phyloP scores from a whole-genome alignment of 192 early-diverging fungal species.

The Dispira parvispora region DNA sequence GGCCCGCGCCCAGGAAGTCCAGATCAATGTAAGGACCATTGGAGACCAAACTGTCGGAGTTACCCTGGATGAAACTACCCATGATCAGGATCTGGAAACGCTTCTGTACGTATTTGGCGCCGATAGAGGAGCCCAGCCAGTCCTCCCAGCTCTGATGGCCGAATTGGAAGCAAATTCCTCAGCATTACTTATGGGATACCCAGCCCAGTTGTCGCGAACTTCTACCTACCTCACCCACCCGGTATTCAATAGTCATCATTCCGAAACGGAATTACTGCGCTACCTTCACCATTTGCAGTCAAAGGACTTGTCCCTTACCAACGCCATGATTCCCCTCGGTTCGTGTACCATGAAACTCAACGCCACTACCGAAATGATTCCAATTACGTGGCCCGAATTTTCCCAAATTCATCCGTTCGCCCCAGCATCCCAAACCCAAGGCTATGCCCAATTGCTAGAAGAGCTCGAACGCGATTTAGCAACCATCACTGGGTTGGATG shows the following conservation, averaged over 20 bases:
- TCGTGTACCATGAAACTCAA: conserved; percentile 99
- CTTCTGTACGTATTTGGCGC: conserved; percentile 68
- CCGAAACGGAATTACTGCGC: conserved; percentile 96
- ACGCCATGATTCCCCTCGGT: conserved; percentile 98
- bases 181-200: conserved; percentile 21
- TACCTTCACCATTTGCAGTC: conserved; percentile 89
- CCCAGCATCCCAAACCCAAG: conserved; percentile 82
- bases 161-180: conserved; percentile 29
- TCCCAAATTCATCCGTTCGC: conserved; percentile 92
- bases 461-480: conserved; percentile 81
- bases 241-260: conserved; percentile 92
- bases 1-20: conserved; percentile 46
- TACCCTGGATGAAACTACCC: conserved; percentile 85
- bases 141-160: conserved; percentile 28
- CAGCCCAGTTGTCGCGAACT: conserved; percentile 49
- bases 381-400: conserved; percentile 98
- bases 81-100: conserved; percentile 60
- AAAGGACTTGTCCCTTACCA: conserved; percentile 95
- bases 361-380: conserved; percentile 98
- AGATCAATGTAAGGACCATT: conserved; percentile 82
- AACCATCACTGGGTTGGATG: conserved; percentile 87
- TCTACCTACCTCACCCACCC: conserved; percentile 69
- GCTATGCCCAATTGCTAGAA: conserved; percentile 74
- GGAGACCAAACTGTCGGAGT: conserved; percentile 62
- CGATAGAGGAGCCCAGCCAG: conserved; percentile 21